Evolutionary conservation across 805 yeast genomes (phyloP), one percentile per base, ranked within the genome.

Genomic region (Starmerella vaccinii): DNA sequence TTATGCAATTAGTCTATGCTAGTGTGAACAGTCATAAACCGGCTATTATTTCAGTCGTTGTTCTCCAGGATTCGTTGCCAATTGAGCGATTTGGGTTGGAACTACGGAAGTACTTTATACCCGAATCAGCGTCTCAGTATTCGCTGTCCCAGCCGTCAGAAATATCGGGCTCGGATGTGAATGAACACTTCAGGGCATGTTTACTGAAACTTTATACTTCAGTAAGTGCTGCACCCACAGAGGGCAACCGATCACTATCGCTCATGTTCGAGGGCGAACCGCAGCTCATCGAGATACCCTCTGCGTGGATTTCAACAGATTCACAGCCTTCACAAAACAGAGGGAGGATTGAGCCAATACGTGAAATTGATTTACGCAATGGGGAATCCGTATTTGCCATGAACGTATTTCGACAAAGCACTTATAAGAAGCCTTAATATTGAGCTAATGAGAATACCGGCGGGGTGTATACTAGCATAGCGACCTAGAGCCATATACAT

Each of bases 81-180:
- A 48, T 57, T 5, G 75, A 71, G 49, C 63, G 76, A 26, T 78
- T 73, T 58, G 63, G 66, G 4, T 33, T 71, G 8, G 68, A 67
- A 43, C 27, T 71, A 15, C 40, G 59, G 12, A 63, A 65, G 18
- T 65, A 66, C 23, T 48, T 49, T 27, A 23, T 21, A 4, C 29
- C 44, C 21, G 23, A 39, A 39, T 27, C 41, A 8, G 45, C 23
- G 19, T 26, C 45, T 8, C 34, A 26, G 33, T 24, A 16, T 22
- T 12, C 12, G 18, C 9, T 27, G 10, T 16, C 34, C 24, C 38
- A 26, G 16, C n/a, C 27, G 9, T 5, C 22, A 15, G 37, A 46
- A 5, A 40, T 44, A 7, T 43, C 41, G 19, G 54, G 49, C 4
- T 21, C 27, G 16, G 54, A 45, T 18, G 24, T 53, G 12, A 10